Base-by-base conservation (phyloP, 768 basidiomycete genomes). In the Auriscalpium orientale region DNA sequence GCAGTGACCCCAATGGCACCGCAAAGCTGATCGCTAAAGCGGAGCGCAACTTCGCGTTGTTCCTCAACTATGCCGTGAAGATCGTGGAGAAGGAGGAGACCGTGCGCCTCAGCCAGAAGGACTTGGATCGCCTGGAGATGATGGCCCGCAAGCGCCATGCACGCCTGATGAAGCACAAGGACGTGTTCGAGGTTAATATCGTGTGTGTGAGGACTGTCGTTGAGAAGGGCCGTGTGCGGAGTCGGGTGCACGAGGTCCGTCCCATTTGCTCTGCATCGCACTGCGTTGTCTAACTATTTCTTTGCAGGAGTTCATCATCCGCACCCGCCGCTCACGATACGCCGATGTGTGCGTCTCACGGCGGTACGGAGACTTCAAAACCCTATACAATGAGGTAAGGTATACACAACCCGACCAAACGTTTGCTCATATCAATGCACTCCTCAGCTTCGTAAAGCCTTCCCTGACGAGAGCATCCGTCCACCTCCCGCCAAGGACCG, bases 361-460 rank as follows among this genome's bases (percentile, higher is more conserved):
- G 56, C 79, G 97, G 60, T 94, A 98, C 67, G 95, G 95, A 8
- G 97, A 99, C 68, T 99, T 99, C 70, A 87, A 77, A 67, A 89
- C 92, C 2, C 79, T 99, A 16, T 84, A 86, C 2, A 80, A 84
- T 49, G 92, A 97, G 76, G 94, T 89, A 61, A 20, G 78, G 28
- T 28, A 28, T 28, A 28, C 4, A 2, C 28, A 28, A 28, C 28
- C 2, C 28, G 4, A 28, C 28, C 28, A 28, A 28, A 28, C 4
- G 28, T 28, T 28, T 28, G 4, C 28, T 28, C 4, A 28, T 28
- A 28, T 28, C 28, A 5, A 28, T 28, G 28, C 4, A 4, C 36
- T 48, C 58, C 58, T 55, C 64, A 95, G 91, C 82, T 99, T 15
- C 86, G 87, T 44, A 90, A 91, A 70, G 85, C 83, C 34, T 88